Percentiles rank a stretch among this genome's conserved stretches.
phyloP scores from a whole-genome alignment of 441 rosid genomes.

The Mallotus japonicus region DNA sequence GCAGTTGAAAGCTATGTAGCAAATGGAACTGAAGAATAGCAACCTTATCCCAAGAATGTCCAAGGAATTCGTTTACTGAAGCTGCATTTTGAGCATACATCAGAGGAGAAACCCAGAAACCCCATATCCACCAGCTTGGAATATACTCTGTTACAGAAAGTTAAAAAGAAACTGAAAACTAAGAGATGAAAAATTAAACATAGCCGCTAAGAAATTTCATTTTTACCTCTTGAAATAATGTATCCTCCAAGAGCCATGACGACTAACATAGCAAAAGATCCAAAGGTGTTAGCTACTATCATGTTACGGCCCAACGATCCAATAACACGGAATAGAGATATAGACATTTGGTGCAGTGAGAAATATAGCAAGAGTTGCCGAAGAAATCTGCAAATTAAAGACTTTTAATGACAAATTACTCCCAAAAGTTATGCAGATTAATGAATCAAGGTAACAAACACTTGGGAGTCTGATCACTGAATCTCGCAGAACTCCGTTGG shows the following conservation, averaged over 20 bases:
- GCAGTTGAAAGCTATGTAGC: slow-evolving; percentile 8
- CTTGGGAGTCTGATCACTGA: slow-evolving; percentile 15
- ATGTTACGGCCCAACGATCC: slow-evolving; percentile 93
- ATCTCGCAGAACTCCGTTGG: slow-evolving; percentile 13
- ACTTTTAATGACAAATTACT: slow-evolving; percentile 30
- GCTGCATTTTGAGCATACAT: slow-evolving; percentile 97
- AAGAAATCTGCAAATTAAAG: slow-evolving; percentile 60
- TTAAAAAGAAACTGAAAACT: not conserved
- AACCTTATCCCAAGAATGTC: slow-evolving; percentile 91
- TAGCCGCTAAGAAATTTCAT: slow-evolving; percentile 12
- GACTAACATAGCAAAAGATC: slow-evolving; percentile 95
- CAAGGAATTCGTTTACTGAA: slow-evolving; percentile 93
- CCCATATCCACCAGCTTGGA: slow-evolving; percentile 98
- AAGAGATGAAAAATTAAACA: slow-evolving; percentile 3
- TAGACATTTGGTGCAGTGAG: slow-evolving; percentile 90
- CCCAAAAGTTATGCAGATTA: slow-evolving; percentile 55
- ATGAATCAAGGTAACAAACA: slow-evolving; percentile 26
- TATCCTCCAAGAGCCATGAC: slow-evolving; percentile 96
- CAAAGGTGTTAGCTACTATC: slow-evolving; percentile 95
- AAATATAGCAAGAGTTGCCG: slow-evolving; percentile 79
- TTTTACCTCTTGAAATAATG: slow-evolving; percentile 79
- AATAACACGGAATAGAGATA: slow-evolving; percentile 84
- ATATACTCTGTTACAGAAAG: slow-evolving; percentile 58
- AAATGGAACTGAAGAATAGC: slow-evolving; percentile 4
- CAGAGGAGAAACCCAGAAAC: slow-evolving; percentile 94